phyloP scores from a whole-genome alignment of 768 basidiomycete genomes.

The Gloeophyllum trabeum region DNA sequence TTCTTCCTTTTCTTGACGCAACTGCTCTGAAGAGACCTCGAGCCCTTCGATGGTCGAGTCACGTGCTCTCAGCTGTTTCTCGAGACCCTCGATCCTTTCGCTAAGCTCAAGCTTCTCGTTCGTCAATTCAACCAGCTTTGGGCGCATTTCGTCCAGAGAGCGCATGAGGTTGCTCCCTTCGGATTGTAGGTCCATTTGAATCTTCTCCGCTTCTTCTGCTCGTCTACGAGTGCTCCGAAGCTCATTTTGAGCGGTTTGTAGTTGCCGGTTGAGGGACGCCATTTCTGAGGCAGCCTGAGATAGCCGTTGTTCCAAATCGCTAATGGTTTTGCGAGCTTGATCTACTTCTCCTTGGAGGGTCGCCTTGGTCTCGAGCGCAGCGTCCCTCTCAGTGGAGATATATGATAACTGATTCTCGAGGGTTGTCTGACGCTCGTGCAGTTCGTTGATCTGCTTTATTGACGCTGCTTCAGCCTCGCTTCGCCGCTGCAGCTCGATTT shows the following conservation, averaged over 20 bases:
- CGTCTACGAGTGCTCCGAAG: conserved; percentile 52
- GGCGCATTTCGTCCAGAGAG: conserved; percentile 77
- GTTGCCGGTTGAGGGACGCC: conserved; percentile 36
- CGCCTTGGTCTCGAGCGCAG: conserved; percentile 36
- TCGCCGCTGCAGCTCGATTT: conserved; percentile 30
- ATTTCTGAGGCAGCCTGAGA: conserved; percentile 42
- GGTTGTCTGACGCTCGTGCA: conserved; percentile 29
- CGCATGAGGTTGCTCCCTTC: conserved; percentile 74
- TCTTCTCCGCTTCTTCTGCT: conserved; percentile 64
- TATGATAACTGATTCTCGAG: conserved; percentile 31
- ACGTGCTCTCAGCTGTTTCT: conserved; percentile 39
- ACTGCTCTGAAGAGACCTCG: conserved; percentile 46
- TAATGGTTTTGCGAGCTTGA: conserved; percentile 31
- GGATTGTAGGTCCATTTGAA: conserved; percentile 58
- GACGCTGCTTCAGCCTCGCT: conserved; percentile 34
- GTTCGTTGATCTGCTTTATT: conserved; percentile 32
- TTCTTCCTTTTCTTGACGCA: conserved; percentile 36
- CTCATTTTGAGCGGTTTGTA: conserved; percentile 56
- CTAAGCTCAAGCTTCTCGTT: conserved; percentile 56
- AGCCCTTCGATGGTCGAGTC: conserved; percentile 51
- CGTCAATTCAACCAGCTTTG: conserved; percentile 77
- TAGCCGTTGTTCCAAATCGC: conserved; percentile 50
- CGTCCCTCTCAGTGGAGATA: conserved; percentile 33
- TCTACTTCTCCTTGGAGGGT: conserved; percentile 36
- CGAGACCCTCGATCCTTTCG: conserved; percentile 49